phyloP scores from a whole-genome alignment of 345 rosid genomes.

The Moricandia moricandioides region DNA sequence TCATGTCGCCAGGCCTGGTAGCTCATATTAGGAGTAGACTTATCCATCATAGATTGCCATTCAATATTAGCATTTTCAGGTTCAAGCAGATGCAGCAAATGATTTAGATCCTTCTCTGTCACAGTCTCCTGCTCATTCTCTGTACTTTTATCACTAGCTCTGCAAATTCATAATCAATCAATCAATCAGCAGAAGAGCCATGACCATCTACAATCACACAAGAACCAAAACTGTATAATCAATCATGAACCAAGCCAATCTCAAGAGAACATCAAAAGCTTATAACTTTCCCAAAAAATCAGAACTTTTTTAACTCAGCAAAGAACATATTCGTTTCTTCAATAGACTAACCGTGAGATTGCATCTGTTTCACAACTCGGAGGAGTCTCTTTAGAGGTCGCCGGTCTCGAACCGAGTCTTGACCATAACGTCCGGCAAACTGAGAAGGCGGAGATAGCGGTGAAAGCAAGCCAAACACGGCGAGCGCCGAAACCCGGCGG shows the following conservation, averaged over 20 bases:
- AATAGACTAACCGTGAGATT: slow-evolving; percentile 41
- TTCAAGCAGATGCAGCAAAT: slow-evolving; percentile 68
- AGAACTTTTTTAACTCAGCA: no score
- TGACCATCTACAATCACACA: no score
- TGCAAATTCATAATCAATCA: slow-evolving; percentile 12
- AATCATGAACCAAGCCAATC: no score
- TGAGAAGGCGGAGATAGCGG: slow-evolving; percentile 84
- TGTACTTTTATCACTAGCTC: slow-evolving; percentile 20
- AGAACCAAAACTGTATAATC: no score
- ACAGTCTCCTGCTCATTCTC: slow-evolving; percentile 52
- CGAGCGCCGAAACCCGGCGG: slow-evolving; percentile 97
- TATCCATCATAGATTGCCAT: slow-evolving; percentile 92
- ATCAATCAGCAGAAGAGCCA: not conserved
- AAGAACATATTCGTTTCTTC: not conserved
- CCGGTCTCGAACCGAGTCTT: slow-evolving; percentile 34
- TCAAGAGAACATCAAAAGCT: not conserved
- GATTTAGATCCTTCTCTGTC: slow-evolving; percentile 74
- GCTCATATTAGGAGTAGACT: slow-evolving; percentile 67
- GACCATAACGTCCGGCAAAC: slow-evolving; percentile 71
- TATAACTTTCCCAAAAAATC: not conserved
- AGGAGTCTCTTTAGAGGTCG: not conserved
- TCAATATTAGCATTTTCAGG: slow-evolving; percentile 60
- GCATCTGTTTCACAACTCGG: slow-evolving; percentile 33
- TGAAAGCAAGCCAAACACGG: slow-evolving; percentile 85
- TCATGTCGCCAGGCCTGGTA: slow-evolving; percentile 94